These are phyloP conservation scores for Coemansia sp. DNA, from an alignment of 192 early-diverging fungal genomes.

Conservation along the genomic window DNA sequence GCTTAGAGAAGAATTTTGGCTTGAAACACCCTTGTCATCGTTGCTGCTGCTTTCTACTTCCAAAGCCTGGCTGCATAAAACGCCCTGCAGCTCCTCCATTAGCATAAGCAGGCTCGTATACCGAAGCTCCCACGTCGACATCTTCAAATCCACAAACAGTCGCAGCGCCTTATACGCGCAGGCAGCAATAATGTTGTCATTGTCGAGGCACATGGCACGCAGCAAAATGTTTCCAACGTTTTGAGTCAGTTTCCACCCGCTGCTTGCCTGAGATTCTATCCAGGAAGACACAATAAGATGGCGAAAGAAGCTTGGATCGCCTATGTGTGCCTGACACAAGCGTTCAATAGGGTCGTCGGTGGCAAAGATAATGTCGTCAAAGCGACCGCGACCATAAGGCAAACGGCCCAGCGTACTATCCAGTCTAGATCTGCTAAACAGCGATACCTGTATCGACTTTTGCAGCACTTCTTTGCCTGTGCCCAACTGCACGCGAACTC, in stretches of 20 bases:
- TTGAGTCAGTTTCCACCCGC: constrained; percentile 34
- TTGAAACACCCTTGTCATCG: background rate
- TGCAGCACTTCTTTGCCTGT: background rate
- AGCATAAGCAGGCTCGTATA: background rate
- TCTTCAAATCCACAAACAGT: constrained; percentile 16
- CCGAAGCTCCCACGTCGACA: constrained; percentile 20
- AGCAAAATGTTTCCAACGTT: constrained; percentile 23
- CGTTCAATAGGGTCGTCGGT: constrained; percentile 21
- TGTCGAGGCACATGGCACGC: constrained; percentile 9
- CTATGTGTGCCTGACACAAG: constrained; percentile 1
- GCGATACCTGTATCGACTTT: background rate
- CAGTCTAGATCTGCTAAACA: constrained; percentile 5
- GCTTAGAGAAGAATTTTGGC: background rate
- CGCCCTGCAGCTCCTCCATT: constrained; percentile 22
- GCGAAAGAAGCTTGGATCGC: constrained; percentile 7
- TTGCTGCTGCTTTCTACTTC: background rate
- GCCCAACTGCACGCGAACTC: constrained; percentile 12
- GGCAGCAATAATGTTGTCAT: constrained; percentile 1
- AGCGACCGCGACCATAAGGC: background rate
- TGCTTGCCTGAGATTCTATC: constrained; percentile 13
- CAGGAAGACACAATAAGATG: constrained; percentile 14
- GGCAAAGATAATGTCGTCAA: constrained; percentile 3
- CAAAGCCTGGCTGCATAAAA: background rate
- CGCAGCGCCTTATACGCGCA: constrained; percentile 13
- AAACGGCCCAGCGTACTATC: background rate